Evolutionary conservation across 768 basidiomycete species (phyloP), one percentile per base, ranked within the genome.

Genomic region (Mycena indigotica): DNA sequence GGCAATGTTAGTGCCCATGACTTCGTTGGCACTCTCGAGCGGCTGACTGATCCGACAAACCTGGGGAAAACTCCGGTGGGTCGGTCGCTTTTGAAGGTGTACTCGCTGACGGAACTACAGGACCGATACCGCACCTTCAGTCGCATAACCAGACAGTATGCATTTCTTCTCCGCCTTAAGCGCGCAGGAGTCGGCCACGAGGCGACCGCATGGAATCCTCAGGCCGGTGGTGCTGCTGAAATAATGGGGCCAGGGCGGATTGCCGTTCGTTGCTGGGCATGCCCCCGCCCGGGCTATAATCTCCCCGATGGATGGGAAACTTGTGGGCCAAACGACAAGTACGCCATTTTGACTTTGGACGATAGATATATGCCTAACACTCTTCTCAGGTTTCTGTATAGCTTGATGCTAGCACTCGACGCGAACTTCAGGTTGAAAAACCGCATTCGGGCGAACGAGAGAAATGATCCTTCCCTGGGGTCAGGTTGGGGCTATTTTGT

Each of bases 371-470:
- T 25, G 30, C 38, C 44, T 48, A 17, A 12, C 30, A n/a, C n/a
- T n/a, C 5, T 17, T n/a, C n/a, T n/a, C n/a, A 61, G 64, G 2
- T 62, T 53, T 32, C 21, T 67, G 12, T 65, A 56, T 29, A 56
- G 44, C 39, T 25, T 59, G 16, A 2, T 60, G 5, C 23, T 64
- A 1, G 60, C 58, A 4, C 28, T 67, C 10, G 65, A 69, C 21
- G 53, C 65, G 5, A 68, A 68, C 38, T 71, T 67, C 49, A 52
- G 57, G 0, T 53, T 66, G 17, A 65, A 65, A 50, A 26, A 52
- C 13, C 50, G 53, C 12, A 29, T 21, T 6, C 32, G 53, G 4
- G 52, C 55, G 8, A 61, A 40, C 5, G 51, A 57, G 3, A 21
- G 39, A 4, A 26, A 28, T 2, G 64, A 66, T 53, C 17, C 44